Base-by-base conservation (phyloP, 495 filamentous ascomycete species). In the Neurospora discreta region DNA sequence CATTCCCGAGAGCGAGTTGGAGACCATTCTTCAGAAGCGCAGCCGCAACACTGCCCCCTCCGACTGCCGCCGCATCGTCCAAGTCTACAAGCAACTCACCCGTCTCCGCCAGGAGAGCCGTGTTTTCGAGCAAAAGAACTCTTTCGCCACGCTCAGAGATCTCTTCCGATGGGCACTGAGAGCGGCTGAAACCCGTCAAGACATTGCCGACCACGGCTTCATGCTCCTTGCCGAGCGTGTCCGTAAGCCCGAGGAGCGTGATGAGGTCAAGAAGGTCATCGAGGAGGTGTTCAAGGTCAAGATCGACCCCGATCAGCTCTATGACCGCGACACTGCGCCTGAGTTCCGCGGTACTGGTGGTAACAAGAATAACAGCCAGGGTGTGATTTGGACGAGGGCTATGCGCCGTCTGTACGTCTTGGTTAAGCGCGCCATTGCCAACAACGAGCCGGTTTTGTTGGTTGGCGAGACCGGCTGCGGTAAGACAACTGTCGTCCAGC, bases 401-500 rank as follows among this genome's bases (percentile, higher is more conserved):
- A 99, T 98, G 94, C 90, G 92, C 3, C 88, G 96, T 39, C 85
- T 98, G 13, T 97, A 92, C 79, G 87, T 95, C 15, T 81, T 99
- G 16, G 92, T 98, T 42, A 89, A 90, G 18, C 88, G 91, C 70
- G 95, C 96, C 4, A 80, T 98, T 69, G 87, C 88, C 16, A 95
- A 97, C 76, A 93, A 97, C 74, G 96, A 99, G 81, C 96, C 96
- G 2, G 91, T 98, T 16, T 83, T 99, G 52, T 84, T 99, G 11
- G 93, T 99, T 44, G 96, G 96, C 72, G 96, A 98, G 77, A 99
- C 96, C 60, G 96, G 96, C 2, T 97, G 94, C 76, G 96, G 96
- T 39, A 99, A 99, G 82, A 99, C 96, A 1, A 97, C 93, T 9
- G 91, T 98, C 23, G 97, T 93, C 74, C 96, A 99, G 80, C 87